phyloP scores from a whole-genome alignment of 768 basidiomycete genomes.

The Leucosporidium creatinivorum region DNA sequence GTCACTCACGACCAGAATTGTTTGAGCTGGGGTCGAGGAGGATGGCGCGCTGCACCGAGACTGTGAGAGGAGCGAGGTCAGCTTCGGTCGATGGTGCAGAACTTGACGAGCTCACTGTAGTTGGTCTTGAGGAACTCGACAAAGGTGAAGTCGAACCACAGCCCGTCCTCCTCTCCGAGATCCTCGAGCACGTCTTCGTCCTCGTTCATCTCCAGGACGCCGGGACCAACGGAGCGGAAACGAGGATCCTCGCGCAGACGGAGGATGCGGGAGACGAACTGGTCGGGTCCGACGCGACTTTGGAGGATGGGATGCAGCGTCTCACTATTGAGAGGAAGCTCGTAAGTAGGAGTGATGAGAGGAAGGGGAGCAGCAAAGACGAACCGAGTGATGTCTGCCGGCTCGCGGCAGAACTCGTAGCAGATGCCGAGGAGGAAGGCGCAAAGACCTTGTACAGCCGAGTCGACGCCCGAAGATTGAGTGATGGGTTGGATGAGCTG shows the following conservation, averaged over 20 bases:
- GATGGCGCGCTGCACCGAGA: constrained; percentile 45
- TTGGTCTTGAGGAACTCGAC: constrained; percentile 99
- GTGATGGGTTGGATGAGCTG: constrained; percentile 94
- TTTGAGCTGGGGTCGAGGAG: constrained; percentile 43
- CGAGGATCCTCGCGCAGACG: constrained; percentile 85
- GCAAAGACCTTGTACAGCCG: constrained; percentile 78
- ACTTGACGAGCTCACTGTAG: constrained; percentile 55
- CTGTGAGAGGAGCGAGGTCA: constrained; percentile 25
- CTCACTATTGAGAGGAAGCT: constrained; percentile 46
- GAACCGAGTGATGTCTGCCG: constrained; percentile 89
- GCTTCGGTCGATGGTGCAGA: neutral
- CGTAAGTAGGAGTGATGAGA: constrained; percentile 3
- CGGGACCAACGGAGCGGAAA: constrained; percentile 82
- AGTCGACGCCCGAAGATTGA: constrained; percentile 75
- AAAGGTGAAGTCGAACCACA: constrained; percentile 98
- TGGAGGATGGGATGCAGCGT: constrained; percentile 84
- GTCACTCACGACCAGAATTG: neutral
- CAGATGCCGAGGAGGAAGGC: constrained; percentile 86
- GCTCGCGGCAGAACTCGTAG: constrained; percentile 93
- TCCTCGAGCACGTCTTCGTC: constrained; percentile 30
- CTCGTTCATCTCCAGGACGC: constrained; percentile 56
- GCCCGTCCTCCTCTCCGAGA: constrained; percentile 55
- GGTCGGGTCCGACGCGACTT: constrained; percentile 75
- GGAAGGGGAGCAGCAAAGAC: constrained; percentile 26
- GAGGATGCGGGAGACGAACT: constrained; percentile 75